Conservation (phyloP, 768 basidiomycete species). For the Pleurotus pulmonarius region DNA sequence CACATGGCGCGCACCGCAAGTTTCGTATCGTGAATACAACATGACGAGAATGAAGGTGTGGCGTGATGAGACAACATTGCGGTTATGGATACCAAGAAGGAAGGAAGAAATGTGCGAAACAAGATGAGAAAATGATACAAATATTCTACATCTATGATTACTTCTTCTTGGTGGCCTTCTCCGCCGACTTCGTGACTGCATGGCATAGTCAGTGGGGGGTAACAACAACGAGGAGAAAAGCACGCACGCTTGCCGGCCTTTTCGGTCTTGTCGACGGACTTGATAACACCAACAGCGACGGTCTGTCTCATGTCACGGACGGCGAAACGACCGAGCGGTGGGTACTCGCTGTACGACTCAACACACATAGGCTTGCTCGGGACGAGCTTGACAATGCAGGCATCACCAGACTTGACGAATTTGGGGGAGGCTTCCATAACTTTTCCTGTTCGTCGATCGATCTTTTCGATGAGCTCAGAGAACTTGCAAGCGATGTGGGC, state of each 20-base stretch:
- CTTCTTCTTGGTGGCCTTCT: conserved; percentile 96
- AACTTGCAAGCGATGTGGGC: conserved; percentile 99
- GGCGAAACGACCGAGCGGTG: conserved; percentile 98
- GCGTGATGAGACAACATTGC: conserved; percentile 16
- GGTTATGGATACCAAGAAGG: conserved; percentile 36
- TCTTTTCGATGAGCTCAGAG: conserved; percentile 97
- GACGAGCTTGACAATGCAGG: conserved; percentile 96
- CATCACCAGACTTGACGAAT: conserved; percentile 99
- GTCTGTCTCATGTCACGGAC: conserved; percentile 99
- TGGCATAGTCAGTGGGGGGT: background rate
- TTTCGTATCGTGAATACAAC: conserved; percentile 41
- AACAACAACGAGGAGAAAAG: background rate
- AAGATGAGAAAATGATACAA: conserved; percentile 56
- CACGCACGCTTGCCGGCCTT: conserved; percentile 81
- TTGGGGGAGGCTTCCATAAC: conserved; percentile 85
- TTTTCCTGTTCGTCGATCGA: conserved; percentile 98
- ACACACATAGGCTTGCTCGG: conserved; percentile 97
- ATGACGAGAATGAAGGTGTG: conserved; percentile 30
- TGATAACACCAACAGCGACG: conserved; percentile 98
- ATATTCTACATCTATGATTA: conserved; percentile 76
- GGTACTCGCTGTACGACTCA: conserved; percentile 94
- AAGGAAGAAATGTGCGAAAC: conserved; percentile 41
- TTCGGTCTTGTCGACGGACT: conserved; percentile 94
- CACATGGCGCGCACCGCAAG: conserved; percentile 6
- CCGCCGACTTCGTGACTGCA: conserved; percentile 88